Evolutionary conservation across 345 rosid genomes (phyloP).

Genomic region (Durio zibethinus): DNA sequence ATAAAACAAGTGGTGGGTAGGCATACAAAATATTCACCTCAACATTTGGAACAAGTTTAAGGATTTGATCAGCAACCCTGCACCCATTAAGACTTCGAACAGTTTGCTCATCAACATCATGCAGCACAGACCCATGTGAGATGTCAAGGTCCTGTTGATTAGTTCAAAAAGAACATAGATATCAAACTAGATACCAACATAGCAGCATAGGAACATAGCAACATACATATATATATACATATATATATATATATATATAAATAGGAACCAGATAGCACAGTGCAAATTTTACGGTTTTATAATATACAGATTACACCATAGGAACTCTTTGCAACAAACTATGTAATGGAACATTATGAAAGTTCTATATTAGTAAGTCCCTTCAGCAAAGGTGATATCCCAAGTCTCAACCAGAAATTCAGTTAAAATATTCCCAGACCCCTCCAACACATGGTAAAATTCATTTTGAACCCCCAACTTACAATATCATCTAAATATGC

Average conservation of each 20-base stretch:
- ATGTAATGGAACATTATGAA: too few species aligned
- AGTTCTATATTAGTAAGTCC: not conserved
- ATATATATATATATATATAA: not conserved
- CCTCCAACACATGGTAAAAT: too few species aligned
- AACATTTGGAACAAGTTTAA: constrained; percentile 77
- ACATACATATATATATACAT: too few species aligned
- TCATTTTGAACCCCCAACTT: not conserved
- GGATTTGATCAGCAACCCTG: constrained; percentile 94
- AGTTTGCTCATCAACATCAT: constrained; percentile 77
- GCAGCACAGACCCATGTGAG: constrained; percentile 61
- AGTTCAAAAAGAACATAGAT: constrained; percentile 5
- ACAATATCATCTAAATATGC: too few species aligned
- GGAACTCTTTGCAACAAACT: not conserved
- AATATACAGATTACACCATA: not conserved
- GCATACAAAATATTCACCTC: constrained; percentile 44
- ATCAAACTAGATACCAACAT: not conserved
- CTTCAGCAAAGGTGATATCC: not conserved
- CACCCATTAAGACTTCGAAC: constrained; percentile 96
- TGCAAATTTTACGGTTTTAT: not conserved
- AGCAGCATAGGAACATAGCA: too few species aligned
- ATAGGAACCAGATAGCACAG: not conserved
- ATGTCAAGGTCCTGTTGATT: constrained; percentile 73
- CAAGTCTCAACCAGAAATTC: not conserved
- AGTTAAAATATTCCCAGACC: not conserved
- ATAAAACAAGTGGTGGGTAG: not conserved